Conservation (phyloP, 1,139 yeast genomes). For the Zygosaccharomyces pseudobailii region DNA sequence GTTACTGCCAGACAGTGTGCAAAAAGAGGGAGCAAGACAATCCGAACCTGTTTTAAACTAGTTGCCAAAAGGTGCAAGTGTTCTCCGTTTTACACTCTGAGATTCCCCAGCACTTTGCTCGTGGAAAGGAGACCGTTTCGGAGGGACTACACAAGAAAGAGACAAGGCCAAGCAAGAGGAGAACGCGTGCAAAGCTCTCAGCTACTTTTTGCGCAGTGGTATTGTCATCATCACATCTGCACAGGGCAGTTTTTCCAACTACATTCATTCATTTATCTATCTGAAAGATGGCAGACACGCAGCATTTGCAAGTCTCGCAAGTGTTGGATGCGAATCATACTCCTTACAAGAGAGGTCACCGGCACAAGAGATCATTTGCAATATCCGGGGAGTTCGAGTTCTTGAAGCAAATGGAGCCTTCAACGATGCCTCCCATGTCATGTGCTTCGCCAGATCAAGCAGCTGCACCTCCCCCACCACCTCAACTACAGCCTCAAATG, state of each 20-base stretch:
- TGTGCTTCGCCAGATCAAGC: conserved; percentile 4
- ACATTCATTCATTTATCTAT: conserved; percentile 9
- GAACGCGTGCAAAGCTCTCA: background rate
- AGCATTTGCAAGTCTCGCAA: conserved; percentile 9
- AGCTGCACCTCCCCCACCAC: background rate
- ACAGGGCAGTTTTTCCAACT: conserved; percentile 7
- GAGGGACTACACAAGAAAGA: background rate
- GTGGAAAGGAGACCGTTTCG: background rate
- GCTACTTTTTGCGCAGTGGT: background rate
- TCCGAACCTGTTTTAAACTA: background rate
- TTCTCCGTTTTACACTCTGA: background rate
- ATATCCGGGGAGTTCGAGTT: conserved; percentile 67
- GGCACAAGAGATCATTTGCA: conserved; percentile 68
- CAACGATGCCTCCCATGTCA: conserved; percentile 11
- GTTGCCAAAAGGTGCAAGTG: background rate
- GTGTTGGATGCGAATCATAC: conserved; percentile 6
- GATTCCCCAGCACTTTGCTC: background rate
- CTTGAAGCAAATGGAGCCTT: conserved; percentile 15
- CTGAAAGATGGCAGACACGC: conserved; percentile 11
- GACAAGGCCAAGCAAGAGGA: background rate
- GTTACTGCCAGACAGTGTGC: background rate
- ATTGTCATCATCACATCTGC: background rate
- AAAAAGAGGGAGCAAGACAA: background rate
- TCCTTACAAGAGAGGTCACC: conserved; percentile 44
- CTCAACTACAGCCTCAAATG: background rate